Evolutionary conservation across 176 grass and related monocot species (phyloP).

Genomic region (Puccinellia tenuiflora): DNA sequence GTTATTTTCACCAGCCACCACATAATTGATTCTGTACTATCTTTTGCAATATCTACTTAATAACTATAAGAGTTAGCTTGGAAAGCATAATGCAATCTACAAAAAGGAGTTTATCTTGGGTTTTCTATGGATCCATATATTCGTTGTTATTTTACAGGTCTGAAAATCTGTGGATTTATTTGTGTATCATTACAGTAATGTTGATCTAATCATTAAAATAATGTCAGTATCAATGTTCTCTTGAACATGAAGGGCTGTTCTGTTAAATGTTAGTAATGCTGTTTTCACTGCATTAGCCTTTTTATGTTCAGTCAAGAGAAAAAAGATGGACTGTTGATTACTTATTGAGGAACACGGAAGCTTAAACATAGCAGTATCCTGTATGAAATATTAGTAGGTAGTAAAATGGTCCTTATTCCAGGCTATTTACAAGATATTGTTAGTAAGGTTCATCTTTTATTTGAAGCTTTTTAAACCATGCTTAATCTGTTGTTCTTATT

Average conservation of each 20-base stretch:
- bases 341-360: background rate
- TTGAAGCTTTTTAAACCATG: background rate
- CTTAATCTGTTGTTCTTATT: background rate
- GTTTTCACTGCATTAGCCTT: background rate
- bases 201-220: background rate
- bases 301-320: background rate
- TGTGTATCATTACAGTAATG: background rate
- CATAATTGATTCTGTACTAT: background rate
- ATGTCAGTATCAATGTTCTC: background rate
- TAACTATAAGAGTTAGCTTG: background rate
- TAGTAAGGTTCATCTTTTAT: background rate
- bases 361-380: background rate
- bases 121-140: background rate
- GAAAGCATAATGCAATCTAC: background rate
- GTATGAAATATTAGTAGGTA: background rate
- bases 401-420: background rate
- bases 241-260: background rate
- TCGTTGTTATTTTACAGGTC: background rate
- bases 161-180: background rate
- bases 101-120: background rate
- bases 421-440: background rate
- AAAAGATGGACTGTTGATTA: background rate
- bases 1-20: background rate
- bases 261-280: background rate
- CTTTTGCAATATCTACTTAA: background rate